Base-by-base conservation (phyloP, 2,329 filamentous ascomycete species). In the Malbranchea zuffiana region DNA sequence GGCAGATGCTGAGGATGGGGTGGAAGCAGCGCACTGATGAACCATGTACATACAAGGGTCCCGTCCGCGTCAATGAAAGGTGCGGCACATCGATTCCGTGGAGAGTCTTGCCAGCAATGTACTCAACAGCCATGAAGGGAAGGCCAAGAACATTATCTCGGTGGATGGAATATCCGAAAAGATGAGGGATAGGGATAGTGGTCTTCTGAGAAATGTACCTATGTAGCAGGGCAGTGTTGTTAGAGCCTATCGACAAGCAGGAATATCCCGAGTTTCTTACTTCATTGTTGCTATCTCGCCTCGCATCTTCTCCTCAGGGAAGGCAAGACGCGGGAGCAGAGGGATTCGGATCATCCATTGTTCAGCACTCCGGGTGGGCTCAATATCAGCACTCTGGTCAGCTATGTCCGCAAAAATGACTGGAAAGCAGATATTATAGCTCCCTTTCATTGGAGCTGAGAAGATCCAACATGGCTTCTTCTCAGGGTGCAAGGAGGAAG, bases 171-270 rank as follows among this genome's bases (percentile, higher is more conserved):
- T 40, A 43, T 13, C 19, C 17, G 13, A 23, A 19, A 1, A 40
- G 27, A 20, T 30, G 33, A 12, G 54, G 42, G 29, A 46, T 45
- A 17, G 45, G 41, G 29, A 47, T 46, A 8, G 39, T 46, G 13
- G 41, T 46, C 24, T 37, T 47, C 25, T 44, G 32, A 15, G 44
- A 31, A 21, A 47, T 43, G 25, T 41, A 47, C 21, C 36, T 37
- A 37, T n/a, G n/a, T n/a, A n/a, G n/a, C n/a, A n/a, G 15, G 6
- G 1, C 13, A 3, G 7, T 16, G 5, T 33, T 24, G 21, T 34
- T 39, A 30, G 27, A 29, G 16, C 6, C n/a, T 8, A 20, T 4
- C 5, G n/a, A 30, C 12, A 36, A 37, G 3, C 13, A 16, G n/a
- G 6, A 37, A 11, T 37, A 37, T 19, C 5, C 6, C 18, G 19